Conservation (phyloP, 2,329 filamentous ascomycete genomes). For the Knufia petricola region DNA sequence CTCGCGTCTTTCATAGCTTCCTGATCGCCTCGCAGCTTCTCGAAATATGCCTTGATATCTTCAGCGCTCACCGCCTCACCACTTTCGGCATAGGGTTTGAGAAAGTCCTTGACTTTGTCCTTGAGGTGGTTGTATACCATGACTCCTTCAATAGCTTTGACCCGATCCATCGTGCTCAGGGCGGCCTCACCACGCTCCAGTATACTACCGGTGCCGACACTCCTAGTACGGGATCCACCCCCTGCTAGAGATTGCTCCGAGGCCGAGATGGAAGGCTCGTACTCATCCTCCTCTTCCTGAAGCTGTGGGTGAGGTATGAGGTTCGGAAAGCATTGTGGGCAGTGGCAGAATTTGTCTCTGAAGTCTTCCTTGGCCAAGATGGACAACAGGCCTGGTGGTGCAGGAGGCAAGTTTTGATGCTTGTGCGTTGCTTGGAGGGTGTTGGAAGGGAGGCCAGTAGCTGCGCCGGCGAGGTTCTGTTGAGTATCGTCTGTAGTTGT, state of each 20-base stretch:
- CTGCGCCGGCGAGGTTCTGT: constrained; percentile 12
- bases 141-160: constrained; percentile 86
- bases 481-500: constrained; percentile 35
- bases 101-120: constrained; percentile 89
- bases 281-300: constrained; percentile 86
- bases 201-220: constrained; percentile 69
- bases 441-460: constrained; percentile 14
- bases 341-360: constrained; percentile 73
- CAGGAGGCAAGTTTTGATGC: constrained; percentile 46
- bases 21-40: constrained; percentile 82
- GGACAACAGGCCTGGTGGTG: constrained; percentile 56
- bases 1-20: constrained; percentile 58
- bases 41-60: constrained; percentile 94
- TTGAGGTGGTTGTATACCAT: constrained; percentile 98
- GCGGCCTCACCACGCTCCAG: constrained; percentile 89
- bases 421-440: constrained; percentile 42
- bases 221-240: constrained; percentile 26
- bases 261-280: constrained; percentile 79
- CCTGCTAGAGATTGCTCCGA: constrained; percentile 33
- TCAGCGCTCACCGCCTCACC: constrained; percentile 82
- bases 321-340: constrained; percentile 65
- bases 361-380: constrained; percentile 75
- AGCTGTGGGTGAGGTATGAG: constrained; percentile 67
- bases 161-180: constrained; percentile 81
- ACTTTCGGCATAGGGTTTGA: constrained; percentile 87